Conservation (phyloP, 805 yeast genomes). For the Candida insectorum region DNA sequence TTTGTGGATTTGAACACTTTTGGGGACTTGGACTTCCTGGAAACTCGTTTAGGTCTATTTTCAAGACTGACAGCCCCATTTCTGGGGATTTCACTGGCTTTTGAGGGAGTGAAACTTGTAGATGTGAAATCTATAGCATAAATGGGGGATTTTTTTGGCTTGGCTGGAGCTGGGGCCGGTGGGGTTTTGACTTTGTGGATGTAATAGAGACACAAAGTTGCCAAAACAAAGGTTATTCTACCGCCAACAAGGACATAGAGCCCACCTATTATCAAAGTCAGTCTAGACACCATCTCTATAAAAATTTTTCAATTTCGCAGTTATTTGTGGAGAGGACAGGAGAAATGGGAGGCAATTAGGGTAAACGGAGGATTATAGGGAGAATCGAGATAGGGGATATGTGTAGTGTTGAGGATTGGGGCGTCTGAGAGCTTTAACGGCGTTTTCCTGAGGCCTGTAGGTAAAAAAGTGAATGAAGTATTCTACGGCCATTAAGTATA, state of each 20-base stretch:
- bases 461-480: too few relatives aligned
- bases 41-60: constrained; percentile 14
- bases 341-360: too few relatives aligned
- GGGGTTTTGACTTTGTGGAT: neutral
- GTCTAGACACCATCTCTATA: constrained; percentile 10
- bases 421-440: too few relatives aligned
- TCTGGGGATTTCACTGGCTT: constrained; percentile 17
- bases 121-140: constrained; percentile 44
- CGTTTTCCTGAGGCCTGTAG: too few relatives aligned
- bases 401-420: too few relatives aligned
- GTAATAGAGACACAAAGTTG: constrained; percentile 4
- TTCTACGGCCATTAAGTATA: too few relatives aligned
- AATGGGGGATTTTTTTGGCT: constrained; percentile 26
- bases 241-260: constrained; percentile 41
- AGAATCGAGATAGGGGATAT: too few relatives aligned
- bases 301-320: constrained; percentile 12
- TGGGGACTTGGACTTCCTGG: constrained; percentile 21
- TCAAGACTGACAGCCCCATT: constrained; percentile 9
- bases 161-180: neutral
- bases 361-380: too few relatives aligned
- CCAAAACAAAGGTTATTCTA: constrained; percentile 32
- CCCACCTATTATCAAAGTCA: constrained; percentile 7
- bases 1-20: constrained; percentile 40
- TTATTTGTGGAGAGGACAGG: too few relatives aligned
- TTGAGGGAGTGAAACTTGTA: constrained; percentile 23